Percentiles rank a stretch among this genome's conserved stretches.
These are phyloP conservation scores for Fusarium verrucosum DNA, from an alignment of 2,329 filamentous ascomycete species.

Conservation along the genomic window DNA sequence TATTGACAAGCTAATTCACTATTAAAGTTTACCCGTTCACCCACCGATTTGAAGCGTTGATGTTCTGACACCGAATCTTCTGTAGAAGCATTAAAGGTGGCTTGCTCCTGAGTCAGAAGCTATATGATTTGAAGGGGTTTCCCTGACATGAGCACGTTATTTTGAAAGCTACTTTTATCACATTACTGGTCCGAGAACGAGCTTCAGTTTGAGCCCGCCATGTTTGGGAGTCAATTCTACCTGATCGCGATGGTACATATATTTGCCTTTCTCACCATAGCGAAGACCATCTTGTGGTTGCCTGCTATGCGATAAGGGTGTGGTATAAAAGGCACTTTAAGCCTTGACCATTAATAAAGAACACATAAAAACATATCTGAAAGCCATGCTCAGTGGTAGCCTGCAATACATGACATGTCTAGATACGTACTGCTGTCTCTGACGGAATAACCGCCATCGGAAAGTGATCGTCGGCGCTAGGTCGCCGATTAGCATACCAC, in stretches of 20 bases:
- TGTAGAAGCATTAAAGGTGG: not conserved
- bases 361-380: no score
- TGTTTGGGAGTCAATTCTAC: not conserved
- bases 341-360: no score
- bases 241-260: no score
- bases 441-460: no score
- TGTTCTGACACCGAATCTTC: not conserved
- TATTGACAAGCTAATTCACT: not conserved
- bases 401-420: no score
- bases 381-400: no score
- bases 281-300: no score
- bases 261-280: no score
- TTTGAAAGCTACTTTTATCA: not conserved
- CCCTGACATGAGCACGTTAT: not conserved
- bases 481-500: not conserved
- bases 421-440: no score
- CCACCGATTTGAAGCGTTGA: no score
- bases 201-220: not conserved
- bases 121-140: not conserved
- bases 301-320: no score
- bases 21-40: not conserved
- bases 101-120: not conserved
- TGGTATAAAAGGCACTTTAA: no score
- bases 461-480: not conserved
- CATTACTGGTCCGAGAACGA: not conserved